Conservation (phyloP, 1,284 basidiomycete species). For the Cutaneotrichosporon daszewskae region DNA sequence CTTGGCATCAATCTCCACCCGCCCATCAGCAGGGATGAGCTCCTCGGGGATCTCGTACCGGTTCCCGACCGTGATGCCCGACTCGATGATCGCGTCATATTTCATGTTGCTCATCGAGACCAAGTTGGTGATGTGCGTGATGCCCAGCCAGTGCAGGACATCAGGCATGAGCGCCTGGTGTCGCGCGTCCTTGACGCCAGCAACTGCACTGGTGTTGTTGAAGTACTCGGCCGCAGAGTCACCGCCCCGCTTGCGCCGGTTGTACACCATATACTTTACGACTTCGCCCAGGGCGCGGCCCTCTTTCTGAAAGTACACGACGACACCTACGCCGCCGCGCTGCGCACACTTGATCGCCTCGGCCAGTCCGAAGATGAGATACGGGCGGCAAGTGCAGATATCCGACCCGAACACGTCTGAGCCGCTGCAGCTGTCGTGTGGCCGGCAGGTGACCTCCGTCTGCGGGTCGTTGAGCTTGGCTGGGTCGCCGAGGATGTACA, state of each 20-base stretch:
- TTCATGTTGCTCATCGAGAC: conserved; percentile 82
- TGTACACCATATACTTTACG: conserved; percentile 73
- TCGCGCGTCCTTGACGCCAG: conserved; percentile 92
- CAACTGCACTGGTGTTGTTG: conserved; percentile 84
- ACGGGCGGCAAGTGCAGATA: conserved; percentile 88
- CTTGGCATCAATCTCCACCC: conserved; percentile 92
- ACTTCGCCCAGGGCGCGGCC: conserved; percentile 80
- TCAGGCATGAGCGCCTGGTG: conserved; percentile 97
- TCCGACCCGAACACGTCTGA: conserved; percentile 57
- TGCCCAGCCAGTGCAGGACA: conserved; percentile 88
- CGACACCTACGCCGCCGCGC: conserved; percentile 80
- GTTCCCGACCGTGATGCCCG: conserved; percentile 74
- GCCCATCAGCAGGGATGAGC: conserved; percentile 80
- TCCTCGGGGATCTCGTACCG: conserved; percentile 82
- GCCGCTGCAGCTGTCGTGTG: conserved; percentile 83
- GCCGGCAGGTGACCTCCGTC: conserved; percentile 83
- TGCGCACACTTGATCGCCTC: conserved; percentile 85
- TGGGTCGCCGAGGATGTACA: conserved; percentile 88
- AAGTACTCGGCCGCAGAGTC: conserved; percentile 92
- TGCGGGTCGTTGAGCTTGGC: conserved; percentile 68
- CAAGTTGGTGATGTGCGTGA: conserved; percentile 81
- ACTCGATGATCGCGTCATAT: conserved; percentile 84
- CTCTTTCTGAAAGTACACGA: conserved; percentile 85
- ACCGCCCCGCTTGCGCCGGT: conserved; percentile 87
- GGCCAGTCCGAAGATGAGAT: conserved; percentile 86